Base-by-base conservation (phyloP, 1,284 basidiomycete species). In the Malassezia obtusa region DNA sequence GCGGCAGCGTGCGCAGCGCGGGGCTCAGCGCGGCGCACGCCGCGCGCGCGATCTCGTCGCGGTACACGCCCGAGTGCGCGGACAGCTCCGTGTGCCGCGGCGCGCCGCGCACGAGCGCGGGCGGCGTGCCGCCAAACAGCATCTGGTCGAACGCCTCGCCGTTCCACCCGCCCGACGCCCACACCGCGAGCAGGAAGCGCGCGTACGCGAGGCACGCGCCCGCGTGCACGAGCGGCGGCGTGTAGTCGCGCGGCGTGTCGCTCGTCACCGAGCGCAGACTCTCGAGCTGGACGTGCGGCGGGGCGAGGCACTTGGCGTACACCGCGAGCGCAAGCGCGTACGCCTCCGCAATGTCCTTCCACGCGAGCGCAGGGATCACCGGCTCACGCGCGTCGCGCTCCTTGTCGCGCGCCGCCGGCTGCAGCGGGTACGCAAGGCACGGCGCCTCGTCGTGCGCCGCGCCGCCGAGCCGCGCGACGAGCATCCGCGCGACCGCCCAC, bases 91-190 rank as follows among this genome's bases (percentile, higher is more conserved):
- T 56, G 15, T 68, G 68, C 0, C 58, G 59, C 3, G 49, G 49
- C 17, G 60, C 56, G 28, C 44, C 45, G 36, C 65, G 62, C 1
- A 59, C 68, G 30, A 73, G 50, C 10, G 64, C 50, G 4, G 68
- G 71, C 17, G 71, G 71, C 3, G 63, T 54, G 21, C 71, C 71
- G 21, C 71, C 71, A 33, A 67, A 70, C 14, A 73, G 47, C 22
- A 73, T 58, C 58, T 71, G 69, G 55, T 73, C 71, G 45, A 72
- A 72, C 24, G 62, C 63, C 40, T 71, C 71, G 40, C 62, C 67
- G 37, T 70, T 72, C 67, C 68, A 73, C 0, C 71, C 71, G 15
- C 60, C 62, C 2, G 60, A 65, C 2, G 69, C 64, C 64, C 67
- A 73, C 12, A 73, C 57, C 0, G 71, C 67, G 11, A 72, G 57